Base-by-base conservation (phyloP, 306 rosid genomes). In the Hylodesmum podocarpum region DNA sequence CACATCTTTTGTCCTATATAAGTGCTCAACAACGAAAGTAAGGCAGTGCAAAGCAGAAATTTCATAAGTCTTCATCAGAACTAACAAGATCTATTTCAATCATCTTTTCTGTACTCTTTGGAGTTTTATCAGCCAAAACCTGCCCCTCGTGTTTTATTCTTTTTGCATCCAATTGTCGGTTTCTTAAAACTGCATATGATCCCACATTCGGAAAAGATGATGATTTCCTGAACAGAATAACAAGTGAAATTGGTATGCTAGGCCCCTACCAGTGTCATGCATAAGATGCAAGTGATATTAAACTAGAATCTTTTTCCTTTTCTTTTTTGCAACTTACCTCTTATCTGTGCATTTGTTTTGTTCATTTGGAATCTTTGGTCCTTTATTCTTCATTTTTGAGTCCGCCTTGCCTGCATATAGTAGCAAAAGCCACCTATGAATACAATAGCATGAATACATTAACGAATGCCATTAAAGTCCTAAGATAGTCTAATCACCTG, bases 31-130 rank as follows among this genome's bases (percentile, higher is more conserved):
- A 36, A 37, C 22, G 19, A 66, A 66, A 53, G 49, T 73, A 66
- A 28, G 72, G 66, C 28, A 4, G 58, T 21, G 28, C 76, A 44
- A 46, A 19, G 46, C 19, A 49, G 18, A 16, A 76, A 76, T 64
- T 70, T 86, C 80, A 90, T 41, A 81, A 25, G 66, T 86, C 98
- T 21, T 92, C 99, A 43, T 89, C 97, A 1, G 99, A 95, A 77
- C 96, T 95, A 62, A 87, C 72, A 84, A 78, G 55, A 73, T 86
- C 93, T 50, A 95, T 78, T 75, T 92, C 94, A 50, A 89, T 89
- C 97, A 95, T 84, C 79, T 89, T 92, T 66, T 65, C 97, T 2
- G 70, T 75, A 54, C 67, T 79, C 66, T 76, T 55, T 50, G 77
- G 66, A 72, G 85, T 15, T 84, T 84, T 84, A 68, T 84, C 84